Evolutionary conservation across 2,329 filamentous ascomycete species (phyloP).

Genomic region (Penicillium sp.): DNA sequence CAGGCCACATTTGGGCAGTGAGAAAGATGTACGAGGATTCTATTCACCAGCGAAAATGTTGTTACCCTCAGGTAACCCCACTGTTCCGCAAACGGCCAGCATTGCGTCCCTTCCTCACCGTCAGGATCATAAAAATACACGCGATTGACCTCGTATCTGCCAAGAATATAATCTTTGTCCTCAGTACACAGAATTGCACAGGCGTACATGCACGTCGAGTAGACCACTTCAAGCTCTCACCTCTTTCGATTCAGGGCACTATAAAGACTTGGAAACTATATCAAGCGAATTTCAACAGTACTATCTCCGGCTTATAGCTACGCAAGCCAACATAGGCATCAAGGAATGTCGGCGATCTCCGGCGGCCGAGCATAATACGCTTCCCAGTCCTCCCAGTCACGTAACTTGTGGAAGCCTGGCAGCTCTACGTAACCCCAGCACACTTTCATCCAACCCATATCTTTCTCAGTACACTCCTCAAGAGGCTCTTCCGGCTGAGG

Average conservation of each 20-base stretch:
- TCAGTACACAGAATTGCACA: too few species aligned
- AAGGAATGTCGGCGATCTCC: neutral
- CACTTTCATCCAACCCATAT: slow-evolving; percentile 24
- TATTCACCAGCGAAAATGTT: too few species aligned
- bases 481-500: slow-evolving; percentile 5
- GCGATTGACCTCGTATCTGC: too few species aligned
- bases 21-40: too few species aligned
- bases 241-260: neutral
- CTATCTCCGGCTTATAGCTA: neutral
- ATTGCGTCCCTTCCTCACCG: too few species aligned
- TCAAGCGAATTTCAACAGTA: neutral
- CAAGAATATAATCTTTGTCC: too few species aligned
- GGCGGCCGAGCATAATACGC: slow-evolving; percentile 10
- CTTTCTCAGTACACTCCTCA: slow-evolving; percentile 14
- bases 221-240: too few species aligned
- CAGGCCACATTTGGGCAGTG: too few species aligned
- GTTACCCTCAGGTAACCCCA: too few species aligned
- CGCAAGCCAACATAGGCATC: neutral
- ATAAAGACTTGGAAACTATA: neutral
- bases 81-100: too few species aligned
- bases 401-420: slow-evolving; percentile 3
- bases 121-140: too few species aligned
- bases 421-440: slow-evolving; percentile 4
- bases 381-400: slow-evolving; percentile 10
- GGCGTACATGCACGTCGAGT: too few species aligned